phyloP scores from a whole-genome alignment of 2,329 filamentous ascomycete species.

The Venturia nashicola region DNA sequence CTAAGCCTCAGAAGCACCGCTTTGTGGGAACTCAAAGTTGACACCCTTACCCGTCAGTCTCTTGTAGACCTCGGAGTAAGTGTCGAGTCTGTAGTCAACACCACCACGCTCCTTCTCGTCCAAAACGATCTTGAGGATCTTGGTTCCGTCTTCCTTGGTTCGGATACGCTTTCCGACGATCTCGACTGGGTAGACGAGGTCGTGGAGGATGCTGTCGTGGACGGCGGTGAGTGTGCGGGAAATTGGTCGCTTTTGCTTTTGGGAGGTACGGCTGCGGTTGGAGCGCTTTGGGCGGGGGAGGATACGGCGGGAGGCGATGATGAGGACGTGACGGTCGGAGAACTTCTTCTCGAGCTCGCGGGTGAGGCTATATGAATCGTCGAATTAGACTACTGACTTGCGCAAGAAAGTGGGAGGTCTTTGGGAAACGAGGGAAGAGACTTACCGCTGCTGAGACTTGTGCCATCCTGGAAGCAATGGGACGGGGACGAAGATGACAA shows the following conservation, averaged over 20 bases:
- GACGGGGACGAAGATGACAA: conserved; percentile 99
- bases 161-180: conserved; percentile 98
- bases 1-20: conserved; percentile 10
- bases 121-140: conserved; percentile 96
- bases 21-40: conserved; percentile 84
- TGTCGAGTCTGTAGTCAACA: conserved; percentile 99
- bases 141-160: conserved; percentile 98
- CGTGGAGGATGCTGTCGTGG: conserved; percentile 94
- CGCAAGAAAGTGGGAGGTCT: neutral
- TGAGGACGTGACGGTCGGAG: conserved; percentile 98
- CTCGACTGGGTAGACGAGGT: conserved; percentile 99
- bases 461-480: conserved; percentile 97
- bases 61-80: conserved; percentile 99
- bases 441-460: conserved; percentile 99
- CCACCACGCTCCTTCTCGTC: conserved; percentile 99
- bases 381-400: conserved; percentile 11
- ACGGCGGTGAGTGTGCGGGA: conserved; percentile 96
- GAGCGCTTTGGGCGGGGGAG: conserved; percentile 97
- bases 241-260: conserved; percentile 97
- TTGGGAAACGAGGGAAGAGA: conserved; percentile 14
- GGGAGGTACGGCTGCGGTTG: conserved; percentile 87
- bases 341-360: conserved; percentile 99
- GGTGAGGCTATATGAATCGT: conserved; percentile 57
- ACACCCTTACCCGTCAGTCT: conserved; percentile 92
- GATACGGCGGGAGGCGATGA: conserved; percentile 98